phyloP scores from a whole-genome alignment of 805 yeast genomes.

The Sungouiella thailandica region DNA sequence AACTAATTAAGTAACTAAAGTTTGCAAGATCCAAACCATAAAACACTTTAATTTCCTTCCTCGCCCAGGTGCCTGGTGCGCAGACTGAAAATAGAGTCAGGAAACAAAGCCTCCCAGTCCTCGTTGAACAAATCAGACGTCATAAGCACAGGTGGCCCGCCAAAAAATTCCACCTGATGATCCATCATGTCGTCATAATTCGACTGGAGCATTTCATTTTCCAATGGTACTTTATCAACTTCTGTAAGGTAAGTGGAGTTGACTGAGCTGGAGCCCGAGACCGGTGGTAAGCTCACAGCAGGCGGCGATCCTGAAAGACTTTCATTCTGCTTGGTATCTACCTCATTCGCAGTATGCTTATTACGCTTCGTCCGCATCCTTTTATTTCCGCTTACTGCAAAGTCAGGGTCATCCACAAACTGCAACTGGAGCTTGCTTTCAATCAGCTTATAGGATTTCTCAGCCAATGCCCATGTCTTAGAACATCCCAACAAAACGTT shows the following conservation, averaged over 20 bases:
- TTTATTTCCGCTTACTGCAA: slow-evolving; percentile 1
- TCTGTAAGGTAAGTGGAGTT: background rate
- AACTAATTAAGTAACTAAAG: too few relatives aligned
- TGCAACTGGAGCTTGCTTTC: slow-evolving; percentile 27
- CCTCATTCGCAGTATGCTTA: background rate
- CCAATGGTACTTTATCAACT: too few relatives aligned
- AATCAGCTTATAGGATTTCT: slow-evolving; percentile 39
- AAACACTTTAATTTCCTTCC: too few relatives aligned
- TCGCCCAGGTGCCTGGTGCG: too few relatives aligned
- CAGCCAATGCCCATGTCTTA: slow-evolving; percentile 44
- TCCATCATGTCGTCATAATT: slow-evolving; percentile 7
- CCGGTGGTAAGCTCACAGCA: background rate
- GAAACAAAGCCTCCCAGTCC: slow-evolving; percentile 48
- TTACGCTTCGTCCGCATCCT: background rate
- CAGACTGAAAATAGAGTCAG: slow-evolving; percentile 41
- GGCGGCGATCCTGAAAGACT: too few relatives aligned
- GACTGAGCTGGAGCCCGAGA: background rate
- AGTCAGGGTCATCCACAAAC: slow-evolving; percentile 11
- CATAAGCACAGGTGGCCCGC: slow-evolving; percentile 51
- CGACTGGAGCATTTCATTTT: too few relatives aligned
- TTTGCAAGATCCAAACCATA: too few relatives aligned
- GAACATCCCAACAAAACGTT: slow-evolving; percentile 37
- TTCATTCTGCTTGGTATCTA: too few relatives aligned
- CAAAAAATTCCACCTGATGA: slow-evolving; percentile 36
- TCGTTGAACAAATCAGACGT: slow-evolving; percentile 43